Evolutionary conservation across 371 early-diverging fungal species (phyloP).

Genomic region (Sporodiniella umbellata): DNA sequence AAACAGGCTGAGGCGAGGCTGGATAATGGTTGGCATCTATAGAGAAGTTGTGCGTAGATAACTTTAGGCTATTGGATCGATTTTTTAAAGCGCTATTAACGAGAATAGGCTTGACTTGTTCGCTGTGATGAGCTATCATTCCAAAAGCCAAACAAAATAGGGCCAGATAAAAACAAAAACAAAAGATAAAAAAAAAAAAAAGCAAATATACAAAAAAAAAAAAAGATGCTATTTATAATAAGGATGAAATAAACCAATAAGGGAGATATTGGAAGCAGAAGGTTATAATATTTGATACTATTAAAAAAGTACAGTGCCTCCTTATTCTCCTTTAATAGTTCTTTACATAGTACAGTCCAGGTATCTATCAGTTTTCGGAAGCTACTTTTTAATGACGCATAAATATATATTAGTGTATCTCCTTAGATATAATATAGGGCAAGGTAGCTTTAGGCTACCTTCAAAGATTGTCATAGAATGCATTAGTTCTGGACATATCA

Average conservation of each 20-base stretch:
- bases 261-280: no score
- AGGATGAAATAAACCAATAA: neutral
- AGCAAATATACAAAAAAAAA: neutral
- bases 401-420: neutral
- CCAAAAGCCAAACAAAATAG: no score
- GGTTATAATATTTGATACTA: no score
- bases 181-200: neutral
- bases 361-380: no score
- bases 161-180: neutral
- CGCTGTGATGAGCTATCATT: constrained; percentile 2
- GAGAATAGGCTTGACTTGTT: constrained; percentile 12
- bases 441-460: no score
- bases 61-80: neutral
- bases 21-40: neutral
- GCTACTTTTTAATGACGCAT: no score
- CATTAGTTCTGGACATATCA: neutral
- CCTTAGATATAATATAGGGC: no score
- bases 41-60: neutral
- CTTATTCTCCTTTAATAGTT: no score
- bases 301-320: no score
- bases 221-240: neutral
- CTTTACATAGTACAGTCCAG: no score
- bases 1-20: constrained; percentile 5
- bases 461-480: neutral
- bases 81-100: constrained; percentile 7